These are phyloP conservation scores for Arachnomyces sp. DNA, from an alignment of 2,329 filamentous ascomycete species.

Conservation along the genomic window DNA sequence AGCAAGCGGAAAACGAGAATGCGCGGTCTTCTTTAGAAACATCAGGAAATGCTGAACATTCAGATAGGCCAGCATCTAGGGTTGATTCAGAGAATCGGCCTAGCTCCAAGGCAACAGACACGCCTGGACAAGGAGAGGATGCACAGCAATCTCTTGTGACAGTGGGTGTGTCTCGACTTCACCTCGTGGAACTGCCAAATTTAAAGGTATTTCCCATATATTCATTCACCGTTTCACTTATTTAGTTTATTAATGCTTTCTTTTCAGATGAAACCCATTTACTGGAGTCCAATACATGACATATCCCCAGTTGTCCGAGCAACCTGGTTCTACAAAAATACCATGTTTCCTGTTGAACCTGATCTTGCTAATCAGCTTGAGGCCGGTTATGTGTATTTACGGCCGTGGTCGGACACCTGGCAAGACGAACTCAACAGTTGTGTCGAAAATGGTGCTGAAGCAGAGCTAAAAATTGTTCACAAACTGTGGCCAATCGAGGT, in stretches of 20 bases:
- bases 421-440: constrained; percentile 83
- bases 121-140: constrained; percentile 18
- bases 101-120: constrained; percentile 15
- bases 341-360: constrained; percentile 82
- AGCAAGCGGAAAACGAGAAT: neutral
- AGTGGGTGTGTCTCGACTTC: constrained; percentile 82
- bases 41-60: neutral
- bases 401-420: constrained; percentile 89
- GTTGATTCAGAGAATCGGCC: constrained; percentile 9
- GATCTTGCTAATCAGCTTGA: constrained; percentile 86
- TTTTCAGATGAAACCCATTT: constrained; percentile 83
- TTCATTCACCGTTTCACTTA: constrained; percentile 8
- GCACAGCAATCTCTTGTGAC: constrained; percentile 54
- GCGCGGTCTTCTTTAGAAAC: neutral
- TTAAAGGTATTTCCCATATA: constrained; percentile 37
- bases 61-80: constrained; percentile 5
- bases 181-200: constrained; percentile 75
- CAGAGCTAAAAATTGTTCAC: constrained; percentile 85
- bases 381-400: constrained; percentile 77
- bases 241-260: constrained; percentile 9
- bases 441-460: constrained; percentile 77
- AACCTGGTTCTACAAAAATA: constrained; percentile 97
- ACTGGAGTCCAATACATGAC: constrained; percentile 93
- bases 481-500: constrained; percentile 65
- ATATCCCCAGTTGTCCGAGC: constrained; percentile 72